A percentile compares a stretch with the other conserved stretches of the same genome.
These are phyloP conservation scores for Gautieria morchelliformis DNA, from an alignment of 768 basidiomycete species.

Conservation along the genomic window DNA sequence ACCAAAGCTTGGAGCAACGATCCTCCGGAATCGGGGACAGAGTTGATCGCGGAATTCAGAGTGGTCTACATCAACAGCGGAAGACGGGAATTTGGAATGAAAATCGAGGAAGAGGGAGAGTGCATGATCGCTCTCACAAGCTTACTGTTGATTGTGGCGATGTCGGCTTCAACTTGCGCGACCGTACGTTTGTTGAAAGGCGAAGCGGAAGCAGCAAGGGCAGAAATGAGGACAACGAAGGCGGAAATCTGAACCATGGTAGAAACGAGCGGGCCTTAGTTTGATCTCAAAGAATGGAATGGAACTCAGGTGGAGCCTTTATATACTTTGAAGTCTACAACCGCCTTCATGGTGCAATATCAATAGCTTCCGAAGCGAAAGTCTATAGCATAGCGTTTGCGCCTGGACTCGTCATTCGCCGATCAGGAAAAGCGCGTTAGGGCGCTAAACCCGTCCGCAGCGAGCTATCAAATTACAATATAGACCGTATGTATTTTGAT, in stretches of 20 bases:
- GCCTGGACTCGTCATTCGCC: no score
- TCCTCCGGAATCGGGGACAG: background rate
- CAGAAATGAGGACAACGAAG: background rate
- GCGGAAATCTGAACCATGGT: background rate
- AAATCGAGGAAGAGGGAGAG: background rate
- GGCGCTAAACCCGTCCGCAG: no score
- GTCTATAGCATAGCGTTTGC: no score
- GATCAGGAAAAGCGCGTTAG: no score
- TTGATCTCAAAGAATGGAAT: no score
- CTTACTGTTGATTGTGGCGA: background rate
- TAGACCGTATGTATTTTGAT: no score
- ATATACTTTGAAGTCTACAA: no score
- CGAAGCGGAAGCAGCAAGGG: background rate
- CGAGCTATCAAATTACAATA: no score
- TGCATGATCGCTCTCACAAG: background rate
- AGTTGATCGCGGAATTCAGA: background rate
- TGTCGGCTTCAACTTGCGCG: constrained; percentile 2
- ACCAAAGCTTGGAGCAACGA: background rate
- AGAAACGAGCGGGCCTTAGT: background rate
- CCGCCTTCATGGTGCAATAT: no score
- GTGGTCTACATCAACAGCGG: background rate
- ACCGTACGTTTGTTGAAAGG: background rate
- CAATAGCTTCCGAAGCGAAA: no score
- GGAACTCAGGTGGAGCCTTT: no score
- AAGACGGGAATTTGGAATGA: background rate